Evolutionary conservation across 495 filamentous ascomycete species (phyloP).

Genomic region (Talaromyces thailandensis): DNA sequence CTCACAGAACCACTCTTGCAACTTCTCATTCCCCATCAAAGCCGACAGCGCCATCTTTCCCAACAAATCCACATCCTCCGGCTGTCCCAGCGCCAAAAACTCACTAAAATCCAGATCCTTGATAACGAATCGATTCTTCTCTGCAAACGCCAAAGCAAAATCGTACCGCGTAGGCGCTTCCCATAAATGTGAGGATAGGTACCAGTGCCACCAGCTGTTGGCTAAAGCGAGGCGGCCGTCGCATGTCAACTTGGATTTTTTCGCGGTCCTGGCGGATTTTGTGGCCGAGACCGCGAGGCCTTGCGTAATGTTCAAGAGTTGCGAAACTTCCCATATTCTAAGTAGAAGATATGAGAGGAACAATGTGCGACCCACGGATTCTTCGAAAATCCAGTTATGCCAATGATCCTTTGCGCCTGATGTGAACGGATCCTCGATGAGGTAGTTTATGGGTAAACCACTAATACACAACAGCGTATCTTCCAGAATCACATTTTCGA

Average conservation of each 20-base stretch:
- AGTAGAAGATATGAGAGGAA: conserved; percentile 31
- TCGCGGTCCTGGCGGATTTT: not conserved
- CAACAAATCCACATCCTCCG: conserved; percentile 40
- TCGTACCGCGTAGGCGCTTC: conserved; percentile 29
- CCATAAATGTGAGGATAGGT: conserved; percentile 41
- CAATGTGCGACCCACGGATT: conserved; percentile 38
- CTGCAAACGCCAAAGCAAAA: conserved; percentile 39
- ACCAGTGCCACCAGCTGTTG: conserved; percentile 35
- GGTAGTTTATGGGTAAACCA: conserved; percentile 10
- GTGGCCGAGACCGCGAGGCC: not conserved
- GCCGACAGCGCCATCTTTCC: conserved; percentile 36
- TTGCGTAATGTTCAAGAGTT: conserved; percentile 5
- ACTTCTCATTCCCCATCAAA: conserved; percentile 31
- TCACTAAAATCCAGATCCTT: conserved; percentile 26
- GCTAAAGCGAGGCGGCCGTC: conserved; percentile 24
- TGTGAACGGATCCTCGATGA: not conserved
- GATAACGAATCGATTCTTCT: conserved; percentile 35
- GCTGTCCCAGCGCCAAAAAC: conserved; percentile 20
- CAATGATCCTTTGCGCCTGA: conserved; percentile 26
- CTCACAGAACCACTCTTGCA: conserved; percentile 31
- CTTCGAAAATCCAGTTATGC: conserved; percentile 35
- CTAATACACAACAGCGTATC: conserved; percentile 12
- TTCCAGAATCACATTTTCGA: not conserved
- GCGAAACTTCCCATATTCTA: conserved; percentile 26
- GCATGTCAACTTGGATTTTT: conserved; percentile 13